Percentiles rank a stretch among this genome's conserved stretches.
Evolutionary conservation across 2,329 filamentous ascomycete species (phyloP).

Genomic region (Ilyonectria mors-panacis): DNA sequence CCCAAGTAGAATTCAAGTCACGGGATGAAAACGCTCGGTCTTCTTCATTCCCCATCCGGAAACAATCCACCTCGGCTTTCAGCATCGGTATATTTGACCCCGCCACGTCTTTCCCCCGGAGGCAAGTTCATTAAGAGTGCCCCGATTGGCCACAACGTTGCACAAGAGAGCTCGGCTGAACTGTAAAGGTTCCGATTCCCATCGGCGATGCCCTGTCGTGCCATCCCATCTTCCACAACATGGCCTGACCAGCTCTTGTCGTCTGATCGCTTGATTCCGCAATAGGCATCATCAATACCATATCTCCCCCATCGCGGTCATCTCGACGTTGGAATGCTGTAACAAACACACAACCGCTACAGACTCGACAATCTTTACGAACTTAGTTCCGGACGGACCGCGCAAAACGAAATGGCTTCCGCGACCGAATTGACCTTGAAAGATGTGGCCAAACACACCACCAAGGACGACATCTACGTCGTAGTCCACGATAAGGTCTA

Average conservation of each 20-base stretch:
- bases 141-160: conserved; percentile 8
- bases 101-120: neutral
- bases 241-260: conserved; percentile 2
- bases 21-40: neutral
- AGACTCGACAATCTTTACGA: neutral
- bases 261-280: neutral
- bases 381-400: no score
- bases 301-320: neutral
- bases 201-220: neutral
- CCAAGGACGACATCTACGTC: conserved; percentile 89
- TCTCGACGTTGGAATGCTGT: neutral
- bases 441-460: conserved; percentile 82
- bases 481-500: conserved; percentile 95
- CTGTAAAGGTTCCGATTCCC: neutral
- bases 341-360: neutral
- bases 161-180: neutral
- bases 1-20: neutral
- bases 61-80: conserved; percentile 2
- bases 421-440: conserved; percentile 74
- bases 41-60: neutral
- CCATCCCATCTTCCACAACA: neutral
- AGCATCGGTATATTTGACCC: neutral
- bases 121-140: conserved; percentile 4
- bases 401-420: conserved; percentile 18
- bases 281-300: neutral